These are phyloP conservation scores for Kuraishia cidri DNA, from an alignment of 805 yeast genomes.

Conservation along the genomic window DNA sequence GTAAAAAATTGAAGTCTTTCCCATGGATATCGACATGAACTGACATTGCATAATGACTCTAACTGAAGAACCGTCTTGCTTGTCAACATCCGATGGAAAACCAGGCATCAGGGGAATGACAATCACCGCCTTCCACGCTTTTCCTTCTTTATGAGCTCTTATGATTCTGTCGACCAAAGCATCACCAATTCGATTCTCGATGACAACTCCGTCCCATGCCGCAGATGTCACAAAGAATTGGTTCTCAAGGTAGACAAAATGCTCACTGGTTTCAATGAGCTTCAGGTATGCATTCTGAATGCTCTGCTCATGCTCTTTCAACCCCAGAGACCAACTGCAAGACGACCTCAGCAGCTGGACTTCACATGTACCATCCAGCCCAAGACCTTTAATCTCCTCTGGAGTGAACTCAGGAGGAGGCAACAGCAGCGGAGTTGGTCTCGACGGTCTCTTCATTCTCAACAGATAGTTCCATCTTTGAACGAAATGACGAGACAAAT, in stretches of 20 bases:
- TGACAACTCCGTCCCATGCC: constrained; percentile 71
- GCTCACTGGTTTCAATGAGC: constrained; percentile 85
- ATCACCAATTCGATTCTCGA: constrained; percentile 87
- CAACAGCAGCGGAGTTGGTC: constrained; percentile 83
- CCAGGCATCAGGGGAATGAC: constrained; percentile 98
- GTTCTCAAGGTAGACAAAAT: constrained; percentile 89
- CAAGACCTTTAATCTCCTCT: constrained; percentile 55
- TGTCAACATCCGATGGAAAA: constrained; percentile 86
- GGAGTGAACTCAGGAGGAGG: constrained; percentile 87
- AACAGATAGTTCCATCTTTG: constrained; percentile 95
- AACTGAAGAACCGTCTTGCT: constrained; percentile 90
- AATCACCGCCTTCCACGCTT: constrained; percentile 83
- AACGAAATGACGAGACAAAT: constrained; percentile 85
- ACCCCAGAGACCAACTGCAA: constrained; percentile 88
- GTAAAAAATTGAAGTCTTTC: constrained; percentile 80
- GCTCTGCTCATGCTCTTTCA: constrained; percentile 77
- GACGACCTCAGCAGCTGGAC: constrained; percentile 85
- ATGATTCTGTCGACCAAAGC: constrained; percentile 96
- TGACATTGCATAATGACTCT: constrained; percentile 96
- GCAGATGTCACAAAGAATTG: constrained; percentile 94
- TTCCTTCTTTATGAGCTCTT: constrained; percentile 71
- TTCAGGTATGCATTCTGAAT: constrained; percentile 90
- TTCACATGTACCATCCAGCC: constrained; percentile 81
- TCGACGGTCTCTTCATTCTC: constrained; percentile 89
- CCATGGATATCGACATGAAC: constrained; percentile 87